Evolutionary conservation across 441 rosid species (phyloP).

Genomic region (Euphorbia schlechtendalii): DNA sequence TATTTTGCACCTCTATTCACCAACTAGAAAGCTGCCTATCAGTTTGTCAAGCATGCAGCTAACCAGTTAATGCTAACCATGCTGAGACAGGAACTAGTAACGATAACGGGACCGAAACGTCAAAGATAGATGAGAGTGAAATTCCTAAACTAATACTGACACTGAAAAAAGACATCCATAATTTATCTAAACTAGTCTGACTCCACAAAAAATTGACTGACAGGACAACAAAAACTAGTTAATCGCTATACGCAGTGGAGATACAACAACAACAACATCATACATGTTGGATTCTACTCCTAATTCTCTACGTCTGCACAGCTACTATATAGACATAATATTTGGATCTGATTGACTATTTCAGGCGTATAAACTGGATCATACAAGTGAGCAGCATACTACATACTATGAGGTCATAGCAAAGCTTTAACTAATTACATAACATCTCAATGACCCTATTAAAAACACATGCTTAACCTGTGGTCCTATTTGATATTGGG

Average conservation of each 20-base stretch:
- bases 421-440: slow-evolving; percentile 27
- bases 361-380: slow-evolving; percentile 25
- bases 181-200: too few relatives aligned
- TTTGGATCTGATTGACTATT: slow-evolving; percentile 18
- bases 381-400: slow-evolving; percentile 30
- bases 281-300: slow-evolving; percentile 39
- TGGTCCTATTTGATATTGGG: neutral
- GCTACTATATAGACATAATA: slow-evolving; percentile 19
- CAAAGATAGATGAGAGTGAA: too few relatives aligned
- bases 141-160: too few relatives aligned
- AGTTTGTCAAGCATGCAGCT: too few relatives aligned
- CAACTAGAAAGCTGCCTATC: too few relatives aligned
- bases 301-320: slow-evolving; percentile 26
- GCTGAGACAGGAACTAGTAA: too few relatives aligned
- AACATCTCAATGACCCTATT: slow-evolving; percentile 19
- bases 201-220: too few relatives aligned
- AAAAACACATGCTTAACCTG: too few relatives aligned
- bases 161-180: too few relatives aligned
- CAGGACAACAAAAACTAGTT: slow-evolving; percentile 9
- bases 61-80: too few relatives aligned
- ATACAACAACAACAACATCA: slow-evolving; percentile 25
- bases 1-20: too few relatives aligned
- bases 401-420: slow-evolving; percentile 19
- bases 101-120: too few relatives aligned
- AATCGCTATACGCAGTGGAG: slow-evolving; percentile 21